Percentiles rank a stretch among this genome's conserved stretches.
phyloP scores from a whole-genome alignment of 148 eudicot genomes.

The Dysphania ambrosioides region DNA sequence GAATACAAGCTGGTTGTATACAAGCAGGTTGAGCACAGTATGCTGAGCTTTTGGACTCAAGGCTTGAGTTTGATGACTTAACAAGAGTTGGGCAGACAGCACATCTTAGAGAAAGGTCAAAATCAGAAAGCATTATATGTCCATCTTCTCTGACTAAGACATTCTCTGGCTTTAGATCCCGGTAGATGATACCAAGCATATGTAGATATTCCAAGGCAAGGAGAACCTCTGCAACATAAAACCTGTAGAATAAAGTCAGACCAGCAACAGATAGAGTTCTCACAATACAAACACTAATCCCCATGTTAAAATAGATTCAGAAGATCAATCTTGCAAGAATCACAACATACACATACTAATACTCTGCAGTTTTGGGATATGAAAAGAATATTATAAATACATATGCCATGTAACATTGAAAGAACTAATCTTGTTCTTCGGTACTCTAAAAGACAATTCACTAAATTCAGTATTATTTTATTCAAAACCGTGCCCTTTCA shows the following conservation, averaged over 20 bases:
- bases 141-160: constrained; percentile 90
- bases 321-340: constrained; percentile 7
- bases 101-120: constrained; percentile 89
- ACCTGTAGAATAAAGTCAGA: constrained; percentile 42
- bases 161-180: constrained; percentile 94
- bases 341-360: background rate
- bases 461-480: background rate
- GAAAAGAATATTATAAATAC: background rate
- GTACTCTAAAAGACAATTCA: background rate
- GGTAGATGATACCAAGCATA: constrained; percentile 95
- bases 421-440: background rate
- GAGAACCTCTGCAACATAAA: constrained; percentile 93
- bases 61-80: constrained; percentile 45
- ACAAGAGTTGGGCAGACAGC: constrained; percentile 76
- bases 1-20: constrained; percentile 74
- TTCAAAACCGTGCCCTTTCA: background rate
- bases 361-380: background rate
- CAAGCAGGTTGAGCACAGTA: constrained; percentile 48
- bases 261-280: background rate
- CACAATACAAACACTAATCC: background rate
- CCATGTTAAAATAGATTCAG: constrained; percentile 1
- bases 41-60: constrained; percentile 54
- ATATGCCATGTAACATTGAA: background rate
- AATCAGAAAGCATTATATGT: constrained; percentile 97
- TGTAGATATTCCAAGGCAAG: constrained; percentile 89